Conservation (phyloP, 768 basidiomycete species). For the Pleurotus djamor region DNA sequence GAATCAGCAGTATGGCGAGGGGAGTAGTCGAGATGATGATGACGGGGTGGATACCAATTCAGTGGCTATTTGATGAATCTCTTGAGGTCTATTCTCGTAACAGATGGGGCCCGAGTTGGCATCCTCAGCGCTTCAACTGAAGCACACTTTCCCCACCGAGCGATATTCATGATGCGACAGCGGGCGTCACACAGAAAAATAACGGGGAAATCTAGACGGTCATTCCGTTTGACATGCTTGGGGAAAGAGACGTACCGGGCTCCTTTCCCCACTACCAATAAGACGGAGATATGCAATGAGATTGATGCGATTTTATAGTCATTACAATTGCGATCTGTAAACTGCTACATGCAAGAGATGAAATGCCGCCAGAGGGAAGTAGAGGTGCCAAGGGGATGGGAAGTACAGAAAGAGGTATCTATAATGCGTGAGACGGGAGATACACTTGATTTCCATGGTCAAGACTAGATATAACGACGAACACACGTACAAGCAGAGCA, state of each 20-base stretch:
- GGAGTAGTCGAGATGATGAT: background rate
- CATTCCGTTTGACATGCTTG: background rate
- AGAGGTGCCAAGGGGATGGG: background rate
- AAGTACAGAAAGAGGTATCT: background rate
- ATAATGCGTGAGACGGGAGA: background rate
- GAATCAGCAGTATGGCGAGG: background rate
- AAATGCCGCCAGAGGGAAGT: background rate
- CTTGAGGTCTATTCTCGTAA: background rate
- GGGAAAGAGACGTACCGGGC: background rate
- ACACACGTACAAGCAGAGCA: constrained; percentile 8
- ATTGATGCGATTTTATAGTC: background rate
- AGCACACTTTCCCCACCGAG: background rate
- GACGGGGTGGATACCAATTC: background rate
- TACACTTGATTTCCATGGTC: background rate
- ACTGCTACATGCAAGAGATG: background rate
- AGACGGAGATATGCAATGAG: background rate
- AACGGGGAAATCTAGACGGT: background rate
- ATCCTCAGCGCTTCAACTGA: background rate
- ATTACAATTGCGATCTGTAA: constrained; percentile 3
- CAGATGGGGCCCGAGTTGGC: background rate
- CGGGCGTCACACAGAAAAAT: background rate
- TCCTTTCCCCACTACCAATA: too few species aligned
- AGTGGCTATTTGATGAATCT: background rate
- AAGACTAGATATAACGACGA: background rate
- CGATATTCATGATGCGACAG: background rate